Evolutionary conservation across 331 rosid genomes (phyloP), one percentile per base, ranked within the genome.

Genomic region (Pyrus hybrid): DNA sequence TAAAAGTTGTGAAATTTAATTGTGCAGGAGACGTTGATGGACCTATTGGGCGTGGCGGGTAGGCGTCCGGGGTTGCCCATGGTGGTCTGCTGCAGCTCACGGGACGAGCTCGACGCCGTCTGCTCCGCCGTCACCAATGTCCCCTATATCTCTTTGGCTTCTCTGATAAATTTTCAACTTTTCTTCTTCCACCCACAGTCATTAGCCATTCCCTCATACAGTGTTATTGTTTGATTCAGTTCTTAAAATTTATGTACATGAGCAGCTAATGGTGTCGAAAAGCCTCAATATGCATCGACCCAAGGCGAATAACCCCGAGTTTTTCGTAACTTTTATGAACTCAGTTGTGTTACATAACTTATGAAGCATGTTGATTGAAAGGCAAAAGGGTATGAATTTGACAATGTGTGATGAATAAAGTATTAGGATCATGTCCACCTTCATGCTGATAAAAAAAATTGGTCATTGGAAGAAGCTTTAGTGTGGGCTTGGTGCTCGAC

Each of bases 31-130:
- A 94, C 97, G 47, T 67, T 92, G 79, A 75, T 89, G 80, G 93
- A 91, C 54, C 83, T 92, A 41, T 76, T 94, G 67, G 93, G 86
- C 58, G 21, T 89, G 83, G 97, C 85, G 60, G 93, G 95, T 30
- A 86, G 86, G 26, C 93, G 97, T 45, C 80, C 89, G 11, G 78
- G 82, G 67, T 79, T 94, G 23, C 99, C 97, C 0, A 86, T 90
- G 71, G 90, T 86, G 13, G 83, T 94, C 65, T 87, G 96, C 63
- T 89, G 99, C 80, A 94, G 97, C 81, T 87, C 90, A 33, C 93
- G 92, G 49, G 99, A 94, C 72, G 96, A 92, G 77, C 96, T 95
- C 28, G 99, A 92, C 63, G 86, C 91, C 71, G 92, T 86, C 73
- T 85, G 84, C 78, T 87, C 89, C 65, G 83, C 92, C 66, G 85